phyloP scores from a whole-genome alignment of 345 rosid genomes.

The Moricandia arvensis region DNA sequence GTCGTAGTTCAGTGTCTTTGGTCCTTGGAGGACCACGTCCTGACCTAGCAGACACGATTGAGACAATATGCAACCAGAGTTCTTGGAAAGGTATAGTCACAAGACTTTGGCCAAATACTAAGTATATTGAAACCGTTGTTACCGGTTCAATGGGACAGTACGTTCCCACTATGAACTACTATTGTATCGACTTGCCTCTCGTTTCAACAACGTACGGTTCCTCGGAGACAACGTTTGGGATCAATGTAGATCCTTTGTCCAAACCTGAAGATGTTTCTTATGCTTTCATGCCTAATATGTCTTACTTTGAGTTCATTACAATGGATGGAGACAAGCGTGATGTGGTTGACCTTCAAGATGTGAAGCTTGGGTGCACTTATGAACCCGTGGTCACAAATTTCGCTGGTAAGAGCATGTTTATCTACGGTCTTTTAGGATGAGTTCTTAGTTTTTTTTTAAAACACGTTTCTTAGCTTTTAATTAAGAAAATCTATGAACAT shows the following conservation, averaged over 20 bases:
- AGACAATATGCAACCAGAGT: conserved; percentile 43
- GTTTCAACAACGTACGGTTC: conserved; percentile 91
- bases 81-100: conserved; percentile 87
- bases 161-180: conserved; percentile 64
- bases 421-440: no score
- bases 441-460: no score
- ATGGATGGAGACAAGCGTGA: conserved; percentile 45
- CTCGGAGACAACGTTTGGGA: conserved; percentile 82
- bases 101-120: conserved; percentile 74
- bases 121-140: conserved; percentile 77
- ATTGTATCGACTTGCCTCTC: conserved; percentile 72
- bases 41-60: conserved; percentile 53
- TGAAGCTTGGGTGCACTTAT: conserved; percentile 66
- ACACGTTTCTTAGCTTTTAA: no score
- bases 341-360: conserved; percentile 65
- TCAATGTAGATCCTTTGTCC: conserved; percentile 72
- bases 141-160: conserved; percentile 98
- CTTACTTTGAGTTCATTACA: conserved; percentile 80
- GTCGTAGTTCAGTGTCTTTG: conserved; percentile 48
- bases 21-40: conserved; percentile 49
- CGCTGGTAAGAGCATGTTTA: conserved; percentile 68
- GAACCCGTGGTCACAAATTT: conserved; percentile 90
- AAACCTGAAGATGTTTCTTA: conserved; percentile 77
- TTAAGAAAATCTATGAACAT: no score
- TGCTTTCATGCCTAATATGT: conserved; percentile 81